phyloP scores from a whole-genome alignment of 78 protist species.

The Guillardia theta region DNA sequence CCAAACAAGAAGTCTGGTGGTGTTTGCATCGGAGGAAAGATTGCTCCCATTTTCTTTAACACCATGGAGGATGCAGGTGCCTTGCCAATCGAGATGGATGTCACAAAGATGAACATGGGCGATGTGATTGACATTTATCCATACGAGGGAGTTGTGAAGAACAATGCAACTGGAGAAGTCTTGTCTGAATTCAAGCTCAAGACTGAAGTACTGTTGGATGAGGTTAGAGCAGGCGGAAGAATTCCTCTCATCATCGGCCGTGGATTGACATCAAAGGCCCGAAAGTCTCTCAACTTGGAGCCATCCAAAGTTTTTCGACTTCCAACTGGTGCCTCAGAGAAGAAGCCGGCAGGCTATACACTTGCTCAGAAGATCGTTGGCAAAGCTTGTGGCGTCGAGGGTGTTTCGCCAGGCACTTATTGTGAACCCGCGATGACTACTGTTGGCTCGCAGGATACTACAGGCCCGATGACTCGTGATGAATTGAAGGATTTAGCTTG shows the following conservation, averaged over 20 bases:
- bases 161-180: not conserved
- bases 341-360: constrained; percentile 45
- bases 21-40: constrained; percentile 56
- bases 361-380: constrained; percentile 74
- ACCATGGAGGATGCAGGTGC: constrained; percentile 70
- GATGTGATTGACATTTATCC: constrained; percentile 58
- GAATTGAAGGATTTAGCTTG: constrained; percentile 70
- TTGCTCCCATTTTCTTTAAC: constrained; percentile 69
- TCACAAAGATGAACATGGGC: constrained; percentile 52
- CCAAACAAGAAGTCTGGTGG: constrained; percentile 63
- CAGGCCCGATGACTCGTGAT: constrained; percentile 71
- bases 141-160: constrained; percentile 39
- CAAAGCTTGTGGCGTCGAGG: constrained; percentile 62
- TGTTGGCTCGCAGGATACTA: constrained; percentile 69
- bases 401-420: constrained; percentile 57
- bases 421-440: constrained; percentile 62
- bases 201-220: constrained; percentile 55
- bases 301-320: not conserved
- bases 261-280: constrained; percentile 49
- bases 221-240: constrained; percentile 65
- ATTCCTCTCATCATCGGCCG: constrained; percentile 68
- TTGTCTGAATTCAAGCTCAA: constrained; percentile 48
- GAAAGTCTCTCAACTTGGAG: constrained; percentile 44
- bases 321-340: not conserved
- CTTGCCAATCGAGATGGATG: constrained; percentile 59